A percentile compares a stretch with the other conserved stretches of the same genome.
Conservation (phyloP, 768 basidiomycete genomes). For the Lactifluus volemus region DNA sequence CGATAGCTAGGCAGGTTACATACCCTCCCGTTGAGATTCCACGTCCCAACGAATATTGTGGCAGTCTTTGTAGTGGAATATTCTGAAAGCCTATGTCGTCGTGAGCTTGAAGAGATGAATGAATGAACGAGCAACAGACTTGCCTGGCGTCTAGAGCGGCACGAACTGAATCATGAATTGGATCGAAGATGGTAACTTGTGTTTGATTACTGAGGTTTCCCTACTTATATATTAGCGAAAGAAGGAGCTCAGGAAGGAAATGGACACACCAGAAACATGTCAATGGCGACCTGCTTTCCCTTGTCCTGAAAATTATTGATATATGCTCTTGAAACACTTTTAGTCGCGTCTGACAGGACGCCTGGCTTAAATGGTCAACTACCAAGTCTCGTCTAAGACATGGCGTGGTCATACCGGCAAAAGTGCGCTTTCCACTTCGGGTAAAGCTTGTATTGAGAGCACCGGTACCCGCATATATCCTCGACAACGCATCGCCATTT, state of each 20-base stretch:
- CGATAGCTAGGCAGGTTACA: conserved; percentile 17
- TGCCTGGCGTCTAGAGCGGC: conserved; percentile 65
- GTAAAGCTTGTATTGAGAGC: conserved; percentile 96
- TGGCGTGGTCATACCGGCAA: conserved; percentile 50
- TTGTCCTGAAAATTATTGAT: conserved; percentile 98
- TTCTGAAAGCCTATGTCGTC: conserved; percentile 51
- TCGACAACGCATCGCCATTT: conserved; percentile 87
- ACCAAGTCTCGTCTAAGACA: neutral
- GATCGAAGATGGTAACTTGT: conserved; percentile 88
- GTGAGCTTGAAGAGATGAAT: neutral
- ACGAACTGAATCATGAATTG: conserved; percentile 83
- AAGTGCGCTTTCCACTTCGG: conserved; percentile 85
- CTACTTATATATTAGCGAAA: conserved; percentile 34
- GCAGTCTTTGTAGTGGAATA: conserved; percentile 74
- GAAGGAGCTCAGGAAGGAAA: neutral
- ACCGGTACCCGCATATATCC: conserved; percentile 90
- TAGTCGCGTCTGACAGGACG: conserved; percentile 91
- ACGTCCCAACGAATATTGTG: conserved; percentile 81
- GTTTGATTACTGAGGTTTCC: conserved; percentile 86
- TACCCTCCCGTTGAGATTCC: conserved; percentile 92
- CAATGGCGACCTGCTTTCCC: conserved; percentile 88
- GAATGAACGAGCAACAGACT: conserved; percentile 9
- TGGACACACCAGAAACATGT: conserved; percentile 77
- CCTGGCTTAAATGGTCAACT: conserved; percentile 35
- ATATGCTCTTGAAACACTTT: conserved; percentile 91